Base-by-base conservation (phyloP, 208 protist species). In the Acanthamoeba healyi region DNA sequence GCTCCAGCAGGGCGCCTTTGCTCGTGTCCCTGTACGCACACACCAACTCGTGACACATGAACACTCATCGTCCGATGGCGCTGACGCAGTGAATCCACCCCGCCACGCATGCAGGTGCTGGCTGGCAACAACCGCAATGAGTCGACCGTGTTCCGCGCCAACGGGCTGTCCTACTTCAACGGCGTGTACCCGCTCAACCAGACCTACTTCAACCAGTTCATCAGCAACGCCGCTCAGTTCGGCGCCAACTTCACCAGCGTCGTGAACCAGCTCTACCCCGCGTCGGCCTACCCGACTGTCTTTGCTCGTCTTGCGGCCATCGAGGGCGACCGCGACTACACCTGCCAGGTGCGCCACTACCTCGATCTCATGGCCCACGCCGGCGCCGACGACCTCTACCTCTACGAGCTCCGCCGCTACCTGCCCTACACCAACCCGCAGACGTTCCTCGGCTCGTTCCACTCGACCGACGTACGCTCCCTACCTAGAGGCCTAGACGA, bases 271-370 rank as follows among this genome's bases (percentile, higher is more conserved):
- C 72, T 81, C 72, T 81, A 81, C 72, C 72, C 72, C 7, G 72
- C 72, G 10, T 81, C 72, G 36, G 15, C 72, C 34, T 81, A 81
- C 72, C 72, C 72, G 24, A 40, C 72, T 26, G 38, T 51, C n/a
- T 81, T 81, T 26, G 72, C 38, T 3, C 72, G 72, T 0, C 38
- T 81, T 34, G 72, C 72, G 0, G 72, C 72, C 15, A 36, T 36
- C 40, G 72, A 81, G 72, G 72, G 72, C 72, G 72, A 81, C 38
- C 72, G 72, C 40, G 72, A 81, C 72, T 81, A 81, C 72, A 81
- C 72, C 9, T 81, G 72, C 72, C 72, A 81, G 19, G 72, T 81
- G 32, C 72, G 72, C 38, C 72, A 81, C 72, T 81, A 81, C 72
- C 10, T 36, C 3, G 72, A 81, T 29, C 72, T 81, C 24, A 81